Evolutionary conservation across 2,329 filamentous ascomycete species (phyloP), one percentile per base, ranked within the genome.

Genomic region (Xylariaceae sp.): DNA sequence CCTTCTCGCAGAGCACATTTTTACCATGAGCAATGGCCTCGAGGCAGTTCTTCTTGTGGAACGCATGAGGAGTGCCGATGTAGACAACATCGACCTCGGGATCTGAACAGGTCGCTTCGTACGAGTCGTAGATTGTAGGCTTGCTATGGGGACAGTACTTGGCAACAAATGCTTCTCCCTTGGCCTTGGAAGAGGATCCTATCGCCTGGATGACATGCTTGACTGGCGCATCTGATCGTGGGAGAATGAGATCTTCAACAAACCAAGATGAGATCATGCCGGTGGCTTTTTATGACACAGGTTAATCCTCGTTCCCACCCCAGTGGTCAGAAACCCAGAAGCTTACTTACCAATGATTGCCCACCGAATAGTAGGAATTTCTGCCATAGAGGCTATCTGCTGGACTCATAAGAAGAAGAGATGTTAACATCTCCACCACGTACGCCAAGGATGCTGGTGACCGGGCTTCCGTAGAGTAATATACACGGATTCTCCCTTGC

Each of bases 251-350:
- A 53, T 77, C 74, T 5, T 60, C 57, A 0, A 76, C 71, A 55
- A 77, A 76, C 73, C 73, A 76, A 12, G 69, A 72, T 1, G 73
- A 72, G 44, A 78, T 76, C 42, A 71, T 60, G n/a, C 75, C 75
- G 1, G 73, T 75, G 39, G 69, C 71, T 56, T 12, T 48, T 43
- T 28, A 34, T 38, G 11, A 13, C 13, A 43, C 5, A 16, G 19
- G 34, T 48, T 22, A 50, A 38, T 13, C 2, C 17, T 38, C 18
- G 2, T 16, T 50, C 40, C 17, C 2, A 11, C 14, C 7, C 7
- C 2, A 43, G 16, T 36, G 17, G 13, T 31, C 14, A 16, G 33
- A 19, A 42, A 28, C 17, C 39, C 14, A 33, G 9, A 17, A 45
- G 18, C 17, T 5, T 11, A 18, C 55, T 48, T 43, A 58, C 56